Evolutionary conservation across 768 basidiomycete genomes (phyloP).

Genomic region (Roridomyces roridus): DNA sequence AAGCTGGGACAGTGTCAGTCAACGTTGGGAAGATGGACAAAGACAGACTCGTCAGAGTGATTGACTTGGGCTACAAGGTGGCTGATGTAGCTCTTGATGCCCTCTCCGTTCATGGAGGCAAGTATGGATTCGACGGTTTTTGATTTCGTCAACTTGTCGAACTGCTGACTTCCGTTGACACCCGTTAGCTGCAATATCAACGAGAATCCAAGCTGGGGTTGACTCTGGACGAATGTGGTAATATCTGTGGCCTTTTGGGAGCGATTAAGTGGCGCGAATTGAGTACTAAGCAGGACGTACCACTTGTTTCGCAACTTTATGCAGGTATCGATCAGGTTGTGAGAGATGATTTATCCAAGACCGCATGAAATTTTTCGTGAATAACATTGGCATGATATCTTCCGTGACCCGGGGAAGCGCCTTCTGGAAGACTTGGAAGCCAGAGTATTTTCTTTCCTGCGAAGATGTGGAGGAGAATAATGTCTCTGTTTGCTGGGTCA

Average conservation of each 20-base stretch:
- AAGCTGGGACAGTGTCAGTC: conserved; percentile 39
- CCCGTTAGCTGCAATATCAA: conserved; percentile 87
- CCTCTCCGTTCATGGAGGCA: conserved; percentile 70
- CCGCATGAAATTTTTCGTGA: conserved; percentile 95
- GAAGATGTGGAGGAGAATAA: conserved; percentile 87
- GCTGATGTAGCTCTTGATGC: conserved; percentile 78
- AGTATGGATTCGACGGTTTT: conserved; percentile 91
- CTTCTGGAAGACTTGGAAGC: conserved; percentile 90
- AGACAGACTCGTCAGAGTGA: conserved; percentile 41
- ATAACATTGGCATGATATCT: conserved; percentile 80
- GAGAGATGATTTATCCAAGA: conserved; percentile 97
- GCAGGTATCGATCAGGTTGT: conserved; percentile 84
- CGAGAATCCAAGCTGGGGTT: conserved; percentile 83
- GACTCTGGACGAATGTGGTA: conserved; percentile 72
- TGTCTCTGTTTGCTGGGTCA: conserved; percentile 62
- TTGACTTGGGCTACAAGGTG: conserved; percentile 73
- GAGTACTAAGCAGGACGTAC: conserved; percentile 48
- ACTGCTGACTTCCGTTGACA: conserved; percentile 82
- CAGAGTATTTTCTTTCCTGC: conserved; percentile 91
- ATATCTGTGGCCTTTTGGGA: conserved; percentile 70
- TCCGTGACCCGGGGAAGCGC: conserved; percentile 71
- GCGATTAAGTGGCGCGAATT: neutral
- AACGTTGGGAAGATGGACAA: neutral
- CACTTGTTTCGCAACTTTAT: conserved; percentile 86
- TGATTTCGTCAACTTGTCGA: conserved; percentile 91